Evolutionary conservation across 2,329 filamentous ascomycete species (phyloP), one percentile per base, ranked within the genome.

Genomic region (Diplodia sapinea): DNA sequence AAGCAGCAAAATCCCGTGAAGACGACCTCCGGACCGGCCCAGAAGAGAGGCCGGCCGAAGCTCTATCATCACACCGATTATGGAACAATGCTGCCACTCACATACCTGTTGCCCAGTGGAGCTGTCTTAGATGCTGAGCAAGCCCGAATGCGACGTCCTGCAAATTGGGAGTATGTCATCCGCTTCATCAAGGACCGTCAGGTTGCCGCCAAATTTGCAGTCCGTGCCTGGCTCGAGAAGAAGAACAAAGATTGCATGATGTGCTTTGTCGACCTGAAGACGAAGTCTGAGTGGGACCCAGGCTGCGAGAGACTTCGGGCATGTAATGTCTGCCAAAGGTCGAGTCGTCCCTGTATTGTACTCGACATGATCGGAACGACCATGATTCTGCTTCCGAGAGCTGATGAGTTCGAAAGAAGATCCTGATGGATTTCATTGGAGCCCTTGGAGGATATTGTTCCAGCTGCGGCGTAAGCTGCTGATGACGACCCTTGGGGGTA

Each of bases 31-130:
- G 1, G 3, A 6, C 11, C 33, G 4, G 5, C 17, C 2, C 51
- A 51, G 59, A 51, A 51, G 31, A 63, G 40, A 26, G 59, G 59
- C 17, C 59, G 59, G 1, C 33, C n/a, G 47, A 63, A 63, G 31
- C 17, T 63, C 1, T 52, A 51, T 13, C 43, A 63, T 31, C 17
- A 7, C 2, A 51, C 59, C 4, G 31, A 15, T 4, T 63, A 63
- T 12, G 47, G 59, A 26, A 63, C 43, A 6, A 63, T 12, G 12
- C 29, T 63, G 11, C 59, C 59, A 17, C 43, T 51, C n/a, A 12
- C 23, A 20, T 26, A 26, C 31, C 13, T 51, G 5, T 17, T n/a
- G 15, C 11, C 12, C 15, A n/a, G 9, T 13, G 47, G 59, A 17
- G 23, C 43, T 5, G 49, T 11, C 43, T 23, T 51, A 20, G 17